Evolutionary conservation across 1,139 yeast genomes (phyloP).

Genomic region (Protomyces lactucae-debilis): DNA sequence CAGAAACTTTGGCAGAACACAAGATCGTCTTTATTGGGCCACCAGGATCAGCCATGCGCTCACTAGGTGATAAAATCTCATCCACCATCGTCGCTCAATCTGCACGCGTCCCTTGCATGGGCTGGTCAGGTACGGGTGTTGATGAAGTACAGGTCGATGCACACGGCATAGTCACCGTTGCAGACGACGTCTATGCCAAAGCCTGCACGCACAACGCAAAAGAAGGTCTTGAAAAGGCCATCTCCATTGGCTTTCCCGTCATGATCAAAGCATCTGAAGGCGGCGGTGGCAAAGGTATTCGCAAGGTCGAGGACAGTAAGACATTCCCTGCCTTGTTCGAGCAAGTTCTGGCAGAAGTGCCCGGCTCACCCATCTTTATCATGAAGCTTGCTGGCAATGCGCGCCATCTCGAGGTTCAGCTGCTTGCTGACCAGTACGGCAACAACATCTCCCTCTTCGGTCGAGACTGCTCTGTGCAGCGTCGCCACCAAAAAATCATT

Average conservation of each 20-base stretch:
- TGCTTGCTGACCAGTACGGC: slow-evolving; percentile 92
- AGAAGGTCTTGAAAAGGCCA: slow-evolving; percentile 82
- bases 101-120: slow-evolving; percentile 95
- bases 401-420: slow-evolving; percentile 91
- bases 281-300: slow-evolving; percentile 98
- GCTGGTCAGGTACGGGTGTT: slow-evolving; percentile 99
- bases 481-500: slow-evolving; percentile 94
- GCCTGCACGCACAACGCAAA: slow-evolving; percentile 86
- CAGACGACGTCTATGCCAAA: slow-evolving; percentile 70
- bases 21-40: slow-evolving; percentile 93
- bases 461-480: slow-evolving; percentile 94
- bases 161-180: slow-evolving; percentile 80
- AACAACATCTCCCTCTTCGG: slow-evolving; percentile 90
- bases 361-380: slow-evolving; percentile 92
- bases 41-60: slow-evolving; percentile 98
- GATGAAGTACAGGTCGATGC: slow-evolving; percentile 67
- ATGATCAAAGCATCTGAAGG: slow-evolving; percentile 98
- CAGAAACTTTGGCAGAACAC: slow-evolving; percentile 87
- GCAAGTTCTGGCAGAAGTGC: slow-evolving; percentile 91
- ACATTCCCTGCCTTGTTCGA: slow-evolving; percentile 66
- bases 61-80: slow-evolving; percentile 96
- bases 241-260: slow-evolving; percentile 85
- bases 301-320: slow-evolving; percentile 77
- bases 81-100: slow-evolving; percentile 98
- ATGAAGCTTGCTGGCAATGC: slow-evolving; percentile 95